phyloP scores from a whole-genome alignment of 352 stramenopile species.

The Pythium aristosporum region DNA sequence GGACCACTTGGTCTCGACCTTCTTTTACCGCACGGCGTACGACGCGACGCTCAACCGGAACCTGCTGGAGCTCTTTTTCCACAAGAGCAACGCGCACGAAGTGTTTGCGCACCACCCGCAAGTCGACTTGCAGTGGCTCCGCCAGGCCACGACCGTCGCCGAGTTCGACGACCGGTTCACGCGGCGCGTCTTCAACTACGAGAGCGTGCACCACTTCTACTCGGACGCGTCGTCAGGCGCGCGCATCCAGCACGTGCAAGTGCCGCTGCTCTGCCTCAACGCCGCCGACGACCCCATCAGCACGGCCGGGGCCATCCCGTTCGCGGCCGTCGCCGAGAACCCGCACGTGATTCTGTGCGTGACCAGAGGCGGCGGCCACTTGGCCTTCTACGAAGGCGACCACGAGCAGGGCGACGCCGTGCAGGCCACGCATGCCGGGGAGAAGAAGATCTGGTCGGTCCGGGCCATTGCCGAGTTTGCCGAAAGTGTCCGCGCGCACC shows the following conservation, averaged over 20 bases:
- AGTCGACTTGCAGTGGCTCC: slow-evolving; percentile 54
- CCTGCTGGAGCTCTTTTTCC: slow-evolving; percentile 57
- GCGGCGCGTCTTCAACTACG: slow-evolving; percentile 54
- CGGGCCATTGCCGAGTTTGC: slow-evolving; percentile 57
- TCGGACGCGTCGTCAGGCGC: slow-evolving; percentile 45
- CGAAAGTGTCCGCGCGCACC: slow-evolving; percentile 38
- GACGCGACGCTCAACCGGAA: slow-evolving; percentile 47
- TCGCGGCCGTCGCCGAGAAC: slow-evolving; percentile 42
- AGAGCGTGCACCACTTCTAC: slow-evolving; percentile 63
- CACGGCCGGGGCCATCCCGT: slow-evolving; percentile 38
- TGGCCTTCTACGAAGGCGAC: slow-evolving; percentile 64
- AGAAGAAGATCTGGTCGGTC: slow-evolving; percentile 43
- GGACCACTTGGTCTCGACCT: slow-evolving; percentile 40
- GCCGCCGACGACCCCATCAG: slow-evolving; percentile 68
- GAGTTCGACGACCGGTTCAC: slow-evolving; percentile 73
- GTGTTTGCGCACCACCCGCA: slow-evolving; percentile 50
- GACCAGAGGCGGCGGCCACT: slow-evolving; percentile 62
- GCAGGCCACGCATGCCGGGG: not conserved
- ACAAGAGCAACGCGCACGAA: slow-evolving; percentile 65
- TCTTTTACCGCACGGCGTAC: slow-evolving; percentile 64
- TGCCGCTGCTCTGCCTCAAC: slow-evolving; percentile 67
- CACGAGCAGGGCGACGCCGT: slow-evolving; percentile 4
- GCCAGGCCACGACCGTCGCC: slow-evolving; percentile 35
- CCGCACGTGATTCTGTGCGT: slow-evolving; percentile 66
- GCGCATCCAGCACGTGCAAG: slow-evolving; percentile 38